phyloP scores from a whole-genome alignment of 805 yeast species.

The Nematodospora valgi region DNA sequence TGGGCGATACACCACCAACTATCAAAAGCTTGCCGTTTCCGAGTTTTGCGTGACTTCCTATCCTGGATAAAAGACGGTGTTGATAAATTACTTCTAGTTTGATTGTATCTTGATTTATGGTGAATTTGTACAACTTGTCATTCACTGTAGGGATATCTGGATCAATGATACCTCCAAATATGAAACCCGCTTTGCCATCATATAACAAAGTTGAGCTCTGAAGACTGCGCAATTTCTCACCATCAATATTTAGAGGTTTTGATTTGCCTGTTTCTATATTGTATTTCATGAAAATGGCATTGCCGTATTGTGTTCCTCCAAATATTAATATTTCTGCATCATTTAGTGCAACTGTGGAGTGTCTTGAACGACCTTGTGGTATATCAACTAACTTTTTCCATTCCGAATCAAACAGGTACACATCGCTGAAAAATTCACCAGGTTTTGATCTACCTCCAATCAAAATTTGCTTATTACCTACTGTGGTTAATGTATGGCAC shows the following conservation, averaged over 20 bases:
- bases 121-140: slow-evolving; percentile 33
- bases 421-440: slow-evolving; percentile 34
- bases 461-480: slow-evolving; percentile 32
- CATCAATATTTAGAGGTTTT: slow-evolving; percentile 13
- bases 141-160: slow-evolving; percentile 27
- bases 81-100: slow-evolving; percentile 13
- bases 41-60: slow-evolving; percentile 44
- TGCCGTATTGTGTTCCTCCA: slow-evolving; percentile 43
- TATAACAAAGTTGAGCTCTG: slow-evolving; percentile 35
- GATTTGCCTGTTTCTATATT: slow-evolving; percentile 12
- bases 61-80: slow-evolving; percentile 39
- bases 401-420: slow-evolving; percentile 17
- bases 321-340: slow-evolving; percentile 38
- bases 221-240: slow-evolving; percentile 19
- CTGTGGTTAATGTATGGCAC: slow-evolving; percentile 51
- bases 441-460: slow-evolving; percentile 74
- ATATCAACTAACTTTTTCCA: slow-evolving; percentile 44
- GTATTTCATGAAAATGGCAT: slow-evolving; percentile 18
- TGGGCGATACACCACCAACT: slow-evolving; percentile 56
- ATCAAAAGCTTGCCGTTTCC: slow-evolving; percentile 35
- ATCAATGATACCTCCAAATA: slow-evolving; percentile 47
- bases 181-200: slow-evolving; percentile 32
- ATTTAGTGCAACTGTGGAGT: slow-evolving; percentile 33
- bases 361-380: slow-evolving; percentile 50
- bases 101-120: slow-evolving; percentile 16